Percentiles rank a stretch among this genome's conserved stretches.
Conservation (phyloP, 176 grass and related monocot species). For the Eremochloa ophiuroides region DNA sequence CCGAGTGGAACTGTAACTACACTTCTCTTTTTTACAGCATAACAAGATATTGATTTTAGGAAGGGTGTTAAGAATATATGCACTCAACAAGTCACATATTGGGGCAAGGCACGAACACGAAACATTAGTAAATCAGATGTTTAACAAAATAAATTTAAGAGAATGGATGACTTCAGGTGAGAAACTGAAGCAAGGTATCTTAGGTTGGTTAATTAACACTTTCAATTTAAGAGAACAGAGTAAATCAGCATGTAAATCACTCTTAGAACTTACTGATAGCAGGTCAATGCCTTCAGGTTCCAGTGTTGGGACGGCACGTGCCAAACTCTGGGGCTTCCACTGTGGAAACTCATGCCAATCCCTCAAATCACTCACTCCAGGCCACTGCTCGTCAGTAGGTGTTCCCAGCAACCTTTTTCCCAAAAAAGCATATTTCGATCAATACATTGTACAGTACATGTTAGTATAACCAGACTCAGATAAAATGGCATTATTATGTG, state of each 20-base stretch:
- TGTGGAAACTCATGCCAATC: slow-evolving; percentile 95
- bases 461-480: neutral
- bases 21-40: neutral
- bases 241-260: neutral
- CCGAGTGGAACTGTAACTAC: neutral
- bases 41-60: neutral
- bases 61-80: neutral
- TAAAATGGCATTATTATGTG: neutral
- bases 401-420: slow-evolving; percentile 78
- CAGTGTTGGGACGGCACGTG: slow-evolving; percentile 55
- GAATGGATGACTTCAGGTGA: too few relatives aligned
- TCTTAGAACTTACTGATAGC: slow-evolving; percentile 51
- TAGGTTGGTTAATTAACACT: neutral
- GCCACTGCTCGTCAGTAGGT: slow-evolving; percentile 81
- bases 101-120: too few relatives aligned
- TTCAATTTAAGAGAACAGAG: neutral
- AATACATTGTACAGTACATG: neutral
- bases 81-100: neutral
- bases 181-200: neutral
- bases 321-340: slow-evolving; percentile 68
- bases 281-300: slow-evolving; percentile 76
- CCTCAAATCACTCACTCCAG: slow-evolving; percentile 63
- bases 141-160: too few relatives aligned
- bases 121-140: too few relatives aligned
- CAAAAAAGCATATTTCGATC: neutral